Percentiles rank a stretch among this genome's conserved stretches.
phyloP scores from a whole-genome alignment of 2,329 filamentous ascomycete genomes.

The Atkinsonella hypoxylon region DNA sequence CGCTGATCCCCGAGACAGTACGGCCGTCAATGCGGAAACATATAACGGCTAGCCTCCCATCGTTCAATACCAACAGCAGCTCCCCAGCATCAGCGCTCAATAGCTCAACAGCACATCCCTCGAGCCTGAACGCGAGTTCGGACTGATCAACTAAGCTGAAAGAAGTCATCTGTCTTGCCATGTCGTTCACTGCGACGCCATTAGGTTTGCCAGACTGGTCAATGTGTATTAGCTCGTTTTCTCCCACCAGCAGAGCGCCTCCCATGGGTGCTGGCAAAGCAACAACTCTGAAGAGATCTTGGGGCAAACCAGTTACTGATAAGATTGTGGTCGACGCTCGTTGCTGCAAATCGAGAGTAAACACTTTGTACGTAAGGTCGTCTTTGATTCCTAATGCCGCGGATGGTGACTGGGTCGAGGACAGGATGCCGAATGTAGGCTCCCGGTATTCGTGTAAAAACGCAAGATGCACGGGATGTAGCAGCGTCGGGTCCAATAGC shows the following conservation, averaged over 20 bases:
- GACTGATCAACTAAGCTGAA: constrained; percentile 84
- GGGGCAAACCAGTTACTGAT: constrained; percentile 73
- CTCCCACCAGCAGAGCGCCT: constrained; percentile 74
- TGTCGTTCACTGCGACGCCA: constrained; percentile 84
- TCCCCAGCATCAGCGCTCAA: constrained; percentile 70
- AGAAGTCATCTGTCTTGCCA: constrained; percentile 69
- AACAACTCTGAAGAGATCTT: constrained; percentile 73
- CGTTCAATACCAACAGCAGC: constrained; percentile 67
- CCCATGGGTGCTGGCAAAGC: constrained; percentile 78
- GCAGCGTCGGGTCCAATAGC: constrained; percentile 73
- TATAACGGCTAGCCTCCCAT: constrained; percentile 63
- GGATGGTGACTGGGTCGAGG: constrained; percentile 63
- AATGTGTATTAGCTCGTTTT: constrained; percentile 87
- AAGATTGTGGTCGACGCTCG: constrained; percentile 86
- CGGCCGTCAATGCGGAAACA: constrained; percentile 82
- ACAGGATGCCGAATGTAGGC: constrained; percentile 90
- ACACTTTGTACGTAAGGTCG: constrained; percentile 81
- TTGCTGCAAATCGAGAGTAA: constrained; percentile 88
- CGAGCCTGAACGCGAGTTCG: constrained; percentile 64
- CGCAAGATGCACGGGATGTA: constrained; percentile 80
- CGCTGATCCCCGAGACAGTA: constrained; percentile 74
- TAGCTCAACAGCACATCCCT: constrained; percentile 67
- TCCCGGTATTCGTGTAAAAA: constrained; percentile 97
- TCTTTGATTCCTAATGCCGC: constrained; percentile 73
- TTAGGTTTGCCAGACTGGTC: constrained; percentile 92